phyloP scores from a whole-genome alignment of 257 asterid genomes.

The Solanum tarapatanum region DNA sequence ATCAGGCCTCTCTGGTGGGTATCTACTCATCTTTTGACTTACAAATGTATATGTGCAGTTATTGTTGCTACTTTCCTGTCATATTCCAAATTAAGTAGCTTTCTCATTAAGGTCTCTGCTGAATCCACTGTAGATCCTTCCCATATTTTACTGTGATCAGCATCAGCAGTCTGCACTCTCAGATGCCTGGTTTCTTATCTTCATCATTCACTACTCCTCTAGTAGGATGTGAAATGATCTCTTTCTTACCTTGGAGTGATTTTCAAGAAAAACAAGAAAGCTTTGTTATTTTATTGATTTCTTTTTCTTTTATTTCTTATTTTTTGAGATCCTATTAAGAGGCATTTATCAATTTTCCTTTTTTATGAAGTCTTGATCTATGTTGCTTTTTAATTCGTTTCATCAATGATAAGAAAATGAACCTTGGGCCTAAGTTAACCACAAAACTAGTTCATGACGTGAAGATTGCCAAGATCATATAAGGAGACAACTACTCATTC shows the following conservation, averaged over 20 bases:
- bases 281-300: background rate
- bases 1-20: constrained; percentile 52
- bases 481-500: background rate
- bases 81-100: background rate
- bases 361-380: background rate
- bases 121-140: background rate
- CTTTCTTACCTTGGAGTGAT: background rate
- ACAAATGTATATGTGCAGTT: background rate
- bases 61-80: background rate
- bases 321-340: background rate
- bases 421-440: background rate
- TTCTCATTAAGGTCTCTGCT: background rate
- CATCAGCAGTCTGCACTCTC: background rate
- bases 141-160: background rate
- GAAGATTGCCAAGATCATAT: background rate
- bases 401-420: background rate
- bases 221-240: background rate
- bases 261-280: background rate
- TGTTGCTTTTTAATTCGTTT: background rate
- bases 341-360: background rate
- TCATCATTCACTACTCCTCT: background rate
- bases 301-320: background rate
- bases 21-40: background rate
- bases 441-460: background rate
- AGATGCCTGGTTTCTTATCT: background rate